Evolutionary conservation across 2,329 filamentous ascomycete genomes (phyloP).

Genomic region (Furcasterigmium furcatum): DNA sequence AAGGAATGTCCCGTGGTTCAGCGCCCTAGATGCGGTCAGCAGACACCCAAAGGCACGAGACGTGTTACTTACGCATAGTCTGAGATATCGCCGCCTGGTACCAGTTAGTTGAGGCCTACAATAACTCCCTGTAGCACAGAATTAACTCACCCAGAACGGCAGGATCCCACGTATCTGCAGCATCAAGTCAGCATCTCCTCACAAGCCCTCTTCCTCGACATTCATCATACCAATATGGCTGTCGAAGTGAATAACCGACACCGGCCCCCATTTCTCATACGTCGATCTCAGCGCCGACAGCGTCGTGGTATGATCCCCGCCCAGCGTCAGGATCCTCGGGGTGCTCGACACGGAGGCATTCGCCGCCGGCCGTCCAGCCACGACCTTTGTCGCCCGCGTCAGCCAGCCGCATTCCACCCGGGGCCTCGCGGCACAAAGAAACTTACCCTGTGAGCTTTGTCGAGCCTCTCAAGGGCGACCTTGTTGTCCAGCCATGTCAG

Average conservation of each 20-base stretch:
- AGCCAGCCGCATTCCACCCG: conserved; percentile 1
- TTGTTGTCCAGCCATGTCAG: conserved; percentile 76
- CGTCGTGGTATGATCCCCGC: conserved; percentile 64
- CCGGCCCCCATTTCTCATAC: conserved; percentile 51
- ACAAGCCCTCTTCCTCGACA: not conserved
- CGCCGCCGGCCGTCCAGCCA: conserved; percentile 28
- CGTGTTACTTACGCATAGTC: conserved; percentile 58
- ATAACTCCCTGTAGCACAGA: not conserved
- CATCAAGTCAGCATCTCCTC: conserved; percentile 8
- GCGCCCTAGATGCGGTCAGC: too few relatives aligned
- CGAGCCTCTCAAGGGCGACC: conserved; percentile 71
- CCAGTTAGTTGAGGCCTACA: not conserved
- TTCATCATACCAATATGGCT: conserved; percentile 51
- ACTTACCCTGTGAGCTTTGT: conserved; percentile 55
- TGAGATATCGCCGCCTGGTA: conserved; percentile 49
- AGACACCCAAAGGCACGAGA: too few relatives aligned
- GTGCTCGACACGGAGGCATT: conserved; percentile 38
- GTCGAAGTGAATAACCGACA: conserved; percentile 65
- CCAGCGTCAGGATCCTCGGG: conserved; percentile 57
- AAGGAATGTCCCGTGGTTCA: conserved; percentile 61
- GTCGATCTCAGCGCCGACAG: conserved; percentile 59
- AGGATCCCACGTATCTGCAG: conserved; percentile 68
- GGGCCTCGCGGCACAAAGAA: not conserved
- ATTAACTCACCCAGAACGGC: conserved; percentile 41
- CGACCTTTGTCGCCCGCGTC: conserved; percentile 16